Base-by-base conservation (phyloP, 805 yeast genomes). In the Candida stauntonica region DNA sequence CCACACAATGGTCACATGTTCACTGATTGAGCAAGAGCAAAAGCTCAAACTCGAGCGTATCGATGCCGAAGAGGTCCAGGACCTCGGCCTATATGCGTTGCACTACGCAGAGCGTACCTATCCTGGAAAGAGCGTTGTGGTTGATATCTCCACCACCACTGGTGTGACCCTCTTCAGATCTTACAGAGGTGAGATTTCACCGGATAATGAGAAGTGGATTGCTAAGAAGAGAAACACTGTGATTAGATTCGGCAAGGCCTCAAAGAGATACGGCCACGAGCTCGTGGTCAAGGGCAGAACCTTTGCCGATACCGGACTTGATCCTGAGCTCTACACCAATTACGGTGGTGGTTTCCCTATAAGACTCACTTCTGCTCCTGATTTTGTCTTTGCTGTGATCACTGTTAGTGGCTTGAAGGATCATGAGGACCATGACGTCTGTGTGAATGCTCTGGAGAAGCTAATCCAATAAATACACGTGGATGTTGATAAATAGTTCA, bases 291-390 rank as follows among this genome's bases (percentile, higher is more conserved):
- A 61, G 41, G 60, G 58, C 2, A 58, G 63, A 35, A 59, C 70
- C 7, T 38, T 67, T 3, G 72, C 67, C 29, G 66, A 63, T 4
- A 56, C 58, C 29, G 67, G 63, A 38, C 57, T 73, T 15, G 65
- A 68, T 20, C 58, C 68, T 8, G 48, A 47, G 15, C 74, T 70
- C 11, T 75, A 65, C 47, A 77, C 78, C 8, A 56, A 64, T 21
- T 78, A 73, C 46, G 83, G 83, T 17, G 83, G 83, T 38, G 68
- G 73, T 24, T 67, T 76, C 35, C 80, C 81, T 9, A 57, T 76
- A 23, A 64, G 63, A 41, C 47, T 71, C 15, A 38, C 38, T 3
- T 23, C 35, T 26, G 50, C 53, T 3, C 47, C 50, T 17, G 52
- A 54, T 17, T 59, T 60, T 19, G 60, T 70, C 12, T 53, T 72